Evolutionary conservation across 2,329 filamentous ascomycete species (phyloP).

Genomic region (Fusarium sp.): DNA sequence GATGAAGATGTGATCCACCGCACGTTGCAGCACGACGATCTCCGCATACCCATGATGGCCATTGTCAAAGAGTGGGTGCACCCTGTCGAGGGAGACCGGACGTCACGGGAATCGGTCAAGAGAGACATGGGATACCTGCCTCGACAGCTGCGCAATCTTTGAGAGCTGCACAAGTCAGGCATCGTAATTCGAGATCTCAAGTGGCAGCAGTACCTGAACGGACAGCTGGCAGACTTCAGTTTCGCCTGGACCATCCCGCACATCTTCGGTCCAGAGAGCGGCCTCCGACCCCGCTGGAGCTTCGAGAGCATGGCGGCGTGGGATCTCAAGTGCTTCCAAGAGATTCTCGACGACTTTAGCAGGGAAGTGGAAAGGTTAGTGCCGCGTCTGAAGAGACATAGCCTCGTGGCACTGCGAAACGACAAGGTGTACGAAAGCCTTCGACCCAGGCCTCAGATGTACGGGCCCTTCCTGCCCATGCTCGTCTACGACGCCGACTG

Average conservation of each 20-base stretch:
- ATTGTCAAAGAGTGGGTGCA: slow-evolving; percentile 24
- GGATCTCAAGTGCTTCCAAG: slow-evolving; percentile 12
- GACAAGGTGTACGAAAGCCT: background rate
- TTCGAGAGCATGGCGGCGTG: slow-evolving; percentile 29
- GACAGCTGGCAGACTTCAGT: slow-evolving; percentile 10
- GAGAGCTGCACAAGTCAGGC: slow-evolving; percentile 13
- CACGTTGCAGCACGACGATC: background rate
- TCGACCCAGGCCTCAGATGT: background rate
- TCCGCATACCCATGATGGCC: slow-evolving; percentile 1
- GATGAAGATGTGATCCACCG: background rate
- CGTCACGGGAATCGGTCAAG: no score
- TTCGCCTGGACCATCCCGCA: slow-evolving; percentile 32
- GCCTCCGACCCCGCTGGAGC: slow-evolving; percentile 1
- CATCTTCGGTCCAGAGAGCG: background rate
- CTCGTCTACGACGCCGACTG: background rate
- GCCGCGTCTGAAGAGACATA: background rate
- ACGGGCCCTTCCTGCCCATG: background rate
- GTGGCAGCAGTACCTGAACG: slow-evolving; percentile 6
- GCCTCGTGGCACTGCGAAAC: background rate
- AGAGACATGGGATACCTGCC: background rate
- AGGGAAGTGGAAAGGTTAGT: rapidly evolving
- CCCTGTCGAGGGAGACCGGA: background rate
- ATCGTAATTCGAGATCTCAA: slow-evolving; percentile 28
- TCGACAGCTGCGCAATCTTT: slow-evolving; percentile 2
- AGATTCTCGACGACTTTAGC: background rate